Evolutionary conservation across 208 protist genomes (phyloP), one percentile per base, ranked within the genome.

Genomic region (Wallacemonas collosoma): DNA sequence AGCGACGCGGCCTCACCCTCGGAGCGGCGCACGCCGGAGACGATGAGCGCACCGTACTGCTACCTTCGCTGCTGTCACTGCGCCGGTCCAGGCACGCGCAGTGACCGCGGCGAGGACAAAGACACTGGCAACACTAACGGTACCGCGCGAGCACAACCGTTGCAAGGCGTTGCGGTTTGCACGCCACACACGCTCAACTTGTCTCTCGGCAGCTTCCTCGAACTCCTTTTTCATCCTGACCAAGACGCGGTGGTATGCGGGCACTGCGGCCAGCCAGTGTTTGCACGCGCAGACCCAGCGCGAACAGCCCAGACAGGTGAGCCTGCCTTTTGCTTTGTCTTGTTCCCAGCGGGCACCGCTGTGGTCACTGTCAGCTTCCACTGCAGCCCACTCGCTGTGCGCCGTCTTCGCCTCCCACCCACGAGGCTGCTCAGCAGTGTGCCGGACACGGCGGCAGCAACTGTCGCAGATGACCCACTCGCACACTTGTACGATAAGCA

Each of bases 141-240:
- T 7, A 39, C 14, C 55, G 14, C n/a, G 43, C 44, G 41, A 5
- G 26, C 26, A 15, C 14, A 51, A 3, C 38, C 41, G 57, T 43
- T n/a, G 17, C 60, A 58, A 39, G 36, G 45, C 47, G 60, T 53
- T 6, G 1, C 4, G n/a, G 35, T 64, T 2, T 88, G 75, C 61
- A 79, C 83, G 1, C 70, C 81, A n/a, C 85, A 89, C 63, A 65
- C 80, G 44, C 57, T 89, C 14, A 89, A 83, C 72, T 2, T 90
- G 65, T 93, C 88, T 38, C 82, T 80, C 26, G 88, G 76, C 7
- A 73, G 80, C 8, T 89, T 93, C 76, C 53, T 90, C 11, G 88
- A 93, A 70, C 80, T 84, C 77, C 72, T 90, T 55, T 53, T 86
- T 15, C 88, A 92, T 68, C 71, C 76, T 4, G 60, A 65, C 9